phyloP scores from a whole-genome alignment of 2,329 filamentous ascomycete species.

The Aspergillus nomiae region DNA sequence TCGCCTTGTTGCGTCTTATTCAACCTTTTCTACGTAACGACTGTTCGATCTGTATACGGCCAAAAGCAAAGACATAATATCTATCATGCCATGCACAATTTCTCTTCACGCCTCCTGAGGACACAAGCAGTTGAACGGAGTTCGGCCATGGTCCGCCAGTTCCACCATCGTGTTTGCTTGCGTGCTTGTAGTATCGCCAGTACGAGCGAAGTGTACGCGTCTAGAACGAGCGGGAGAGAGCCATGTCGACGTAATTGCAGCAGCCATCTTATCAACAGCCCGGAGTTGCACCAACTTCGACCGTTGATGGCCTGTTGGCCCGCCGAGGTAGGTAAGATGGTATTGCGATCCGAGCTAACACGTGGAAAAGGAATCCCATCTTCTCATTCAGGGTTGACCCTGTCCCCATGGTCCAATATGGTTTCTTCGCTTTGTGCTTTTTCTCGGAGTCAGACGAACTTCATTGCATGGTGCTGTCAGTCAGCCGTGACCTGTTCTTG shows the following conservation, averaged over 20 bases:
- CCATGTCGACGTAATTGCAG: background rate
- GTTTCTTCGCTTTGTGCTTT: background rate
- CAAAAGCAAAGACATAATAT: slow-evolving; percentile 24
- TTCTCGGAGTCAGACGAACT: background rate
- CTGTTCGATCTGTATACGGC: slow-evolving; percentile 41
- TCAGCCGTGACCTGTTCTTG: background rate
- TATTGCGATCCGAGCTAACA: background rate
- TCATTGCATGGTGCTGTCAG: background rate
- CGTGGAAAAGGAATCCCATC: background rate
- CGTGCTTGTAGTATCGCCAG: slow-evolving; percentile 25
- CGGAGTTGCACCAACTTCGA: background rate
- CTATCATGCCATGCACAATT: slow-evolving; percentile 15
- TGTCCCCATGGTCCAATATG: background rate
- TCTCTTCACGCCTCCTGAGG: slow-evolving; percentile 14
- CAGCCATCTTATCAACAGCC: background rate
- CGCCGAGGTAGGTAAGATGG: background rate
- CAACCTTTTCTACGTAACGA: slow-evolving; percentile 44
- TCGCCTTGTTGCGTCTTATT: slow-evolving; percentile 40
- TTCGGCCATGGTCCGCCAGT: slow-evolving; percentile 20
- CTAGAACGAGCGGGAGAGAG: background rate
- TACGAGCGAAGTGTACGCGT: slow-evolving; percentile 6
- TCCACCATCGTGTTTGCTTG: slow-evolving; percentile 23
- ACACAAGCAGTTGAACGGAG: slow-evolving; percentile 18
- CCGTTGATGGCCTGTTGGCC: background rate
- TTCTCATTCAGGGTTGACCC: background rate